Percentiles rank a stretch among this genome's conserved stretches.
Evolutionary conservation across 306 rosid species (phyloP).

Genomic region (Cucumis sativus): DNA sequence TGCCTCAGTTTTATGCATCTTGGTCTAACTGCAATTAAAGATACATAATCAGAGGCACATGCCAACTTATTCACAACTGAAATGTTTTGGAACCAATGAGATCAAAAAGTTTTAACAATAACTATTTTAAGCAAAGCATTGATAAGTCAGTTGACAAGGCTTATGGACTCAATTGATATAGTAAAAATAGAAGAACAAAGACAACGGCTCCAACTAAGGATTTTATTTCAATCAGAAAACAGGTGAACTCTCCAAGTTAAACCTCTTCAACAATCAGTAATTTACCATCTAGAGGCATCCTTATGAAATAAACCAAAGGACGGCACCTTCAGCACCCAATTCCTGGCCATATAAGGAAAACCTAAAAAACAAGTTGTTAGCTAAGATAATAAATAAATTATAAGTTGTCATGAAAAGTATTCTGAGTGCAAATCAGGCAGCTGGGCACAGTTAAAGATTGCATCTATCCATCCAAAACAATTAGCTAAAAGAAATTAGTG

Average conservation of each 20-base stretch:
- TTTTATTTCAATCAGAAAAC: conserved; percentile 16
- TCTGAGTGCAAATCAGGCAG: conserved; percentile 9
- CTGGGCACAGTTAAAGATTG: conserved; percentile 8
- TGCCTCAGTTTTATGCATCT: conserved; percentile 36
- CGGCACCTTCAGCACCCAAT: conserved; percentile 43
- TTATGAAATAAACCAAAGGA: conserved; percentile 49
- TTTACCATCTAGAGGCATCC: conserved; percentile 59
- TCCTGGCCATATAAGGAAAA: conserved; percentile 30
- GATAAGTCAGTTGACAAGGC: not conserved
- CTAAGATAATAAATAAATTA: conserved; percentile 14
- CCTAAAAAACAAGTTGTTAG: conserved; percentile 35
- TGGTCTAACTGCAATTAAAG: conserved; percentile 48
- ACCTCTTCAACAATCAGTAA: conserved; percentile 27
- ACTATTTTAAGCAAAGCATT: not conserved
- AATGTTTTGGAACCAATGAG: conserved; percentile 5
- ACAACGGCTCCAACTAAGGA: conserved; percentile 7
- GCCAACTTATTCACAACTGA: not conserved
- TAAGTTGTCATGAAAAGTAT: conserved; percentile 10
- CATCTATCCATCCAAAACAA: not conserved
- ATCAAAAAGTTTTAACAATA: not conserved
- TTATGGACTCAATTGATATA: not conserved
- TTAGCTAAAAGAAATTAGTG: not conserved
- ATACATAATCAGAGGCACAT: conserved; percentile 19
- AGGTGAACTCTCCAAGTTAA: conserved; percentile 12
- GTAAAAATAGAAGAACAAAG: not conserved